Evolutionary conservation across 2,329 filamentous ascomycete species (phyloP), one percentile per base, ranked within the genome.

Genomic region (Sclerotinia subarctica): DNA sequence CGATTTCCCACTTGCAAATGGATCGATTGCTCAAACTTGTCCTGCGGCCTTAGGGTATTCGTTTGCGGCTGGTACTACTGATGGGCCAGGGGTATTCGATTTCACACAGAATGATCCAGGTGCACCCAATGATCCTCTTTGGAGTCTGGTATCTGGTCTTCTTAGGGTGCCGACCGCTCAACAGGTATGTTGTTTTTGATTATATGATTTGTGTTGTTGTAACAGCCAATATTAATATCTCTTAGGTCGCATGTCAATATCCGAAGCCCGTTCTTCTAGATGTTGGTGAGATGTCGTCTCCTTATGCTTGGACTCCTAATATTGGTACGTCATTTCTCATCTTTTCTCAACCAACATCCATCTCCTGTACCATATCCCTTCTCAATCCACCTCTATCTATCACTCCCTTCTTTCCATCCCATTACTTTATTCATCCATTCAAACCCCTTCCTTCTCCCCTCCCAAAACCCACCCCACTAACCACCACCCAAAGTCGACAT

Each of bases 61-160:
- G 0, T 98, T 98, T 77, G 94, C 94, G 0, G 94, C 91, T 0
- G 94, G 94, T 21, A 98, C 94, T 0, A 92, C 91, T 0, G 94
- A 97, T 76, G 93, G 94, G 8, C 94, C 94, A 0, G 94, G 94
- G 0, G 88, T 88, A 0, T 96, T 97, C 75, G 94, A 97, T 78
- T 97, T 97, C 78, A 94, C 91, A 1, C 94, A 98, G 77, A 92
- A 92, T 70, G 86, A 91, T 72, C 88, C 88, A 0, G 89, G 88
- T 49, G 88, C 91, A 0, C 83, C 88, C 26, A 85, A 84, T 53
- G 84, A 82, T 8, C 83, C 82, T 5, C 80, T 97, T 6, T 97
- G 94, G 94, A 82, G 83, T 13, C 81, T 91, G 19, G 92, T 95
- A 3, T 87, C 90, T 3, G 85, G 84, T 17, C 81, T 93, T 13